Percentiles rank a stretch among this genome's conserved stretches.
Conservation (phyloP, 164 flowering plant genomes). For the Vitis vinifera region ASM3070453v1 NC_081819.1:3404501-3405000, state of each 20-base stretch:
- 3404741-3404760: conserved; percentile 64
- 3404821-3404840: conserved; percentile 66
- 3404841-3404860: conserved; percentile 84
- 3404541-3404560: too few relatives aligned
- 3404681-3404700: too few relatives aligned
- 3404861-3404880: conserved; percentile 53
- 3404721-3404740: too few relatives aligned
- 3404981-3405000: conserved; percentile 71
- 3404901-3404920: conserved; percentile 57
- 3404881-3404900: conserved; percentile 40
- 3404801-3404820: conserved; percentile 49
- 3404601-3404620: too few relatives aligned
- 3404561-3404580: too few relatives aligned
- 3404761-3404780: conserved; percentile 83
- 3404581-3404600: too few relatives aligned
- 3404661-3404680: too few relatives aligned
- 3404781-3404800: conserved; percentile 38
- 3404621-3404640: too few relatives aligned
- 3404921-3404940: conserved; percentile 72
- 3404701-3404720: too few relatives aligned
- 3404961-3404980: conserved; percentile 44
- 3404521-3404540: too few relatives aligned
- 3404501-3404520: too few relatives aligned
- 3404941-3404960: conserved; percentile 66
- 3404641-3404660: too few relatives aligned